Conservation (phyloP, 805 yeast genomes). For the Candida alai region DNA sequence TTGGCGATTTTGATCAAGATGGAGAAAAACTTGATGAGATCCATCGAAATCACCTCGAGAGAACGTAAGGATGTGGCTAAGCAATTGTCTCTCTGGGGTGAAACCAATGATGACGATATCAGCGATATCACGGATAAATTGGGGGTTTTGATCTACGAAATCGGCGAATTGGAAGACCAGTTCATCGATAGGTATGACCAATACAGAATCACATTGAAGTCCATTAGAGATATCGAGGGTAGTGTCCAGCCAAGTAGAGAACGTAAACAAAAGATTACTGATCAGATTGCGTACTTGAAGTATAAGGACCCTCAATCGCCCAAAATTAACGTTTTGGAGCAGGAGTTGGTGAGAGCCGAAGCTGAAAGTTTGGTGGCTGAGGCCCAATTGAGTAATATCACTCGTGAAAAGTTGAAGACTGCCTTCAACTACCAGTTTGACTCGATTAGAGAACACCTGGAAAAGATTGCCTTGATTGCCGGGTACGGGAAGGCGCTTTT, state of each 20-base stretch:
- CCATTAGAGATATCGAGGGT: conserved; percentile 93
- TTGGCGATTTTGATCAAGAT: conserved; percentile 88
- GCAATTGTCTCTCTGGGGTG: conserved; percentile 97
- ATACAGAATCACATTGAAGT: conserved; percentile 92
- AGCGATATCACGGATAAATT: conserved; percentile 95
- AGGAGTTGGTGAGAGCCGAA: conserved; percentile 97
- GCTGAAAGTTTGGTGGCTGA: conserved; percentile 99
- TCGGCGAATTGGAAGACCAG: conserved; percentile 97
- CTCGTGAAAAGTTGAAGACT: conserved; percentile 96
- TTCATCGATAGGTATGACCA: conserved; percentile 98
- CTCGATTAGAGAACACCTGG: conserved; percentile 90
- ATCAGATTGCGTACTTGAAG: conserved; percentile 94
- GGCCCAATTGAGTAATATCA: conserved; percentile 96
- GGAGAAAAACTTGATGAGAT: conserved; percentile 94
- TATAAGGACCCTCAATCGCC: conserved; percentile 98
- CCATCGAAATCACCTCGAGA: conserved; percentile 86
- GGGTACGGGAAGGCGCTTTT: conserved; percentile 97
- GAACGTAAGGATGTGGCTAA: conserved; percentile 96
- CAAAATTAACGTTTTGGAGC: conserved; percentile 92
- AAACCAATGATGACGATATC: conserved; percentile 94
- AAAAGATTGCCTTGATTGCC: conserved; percentile 94
- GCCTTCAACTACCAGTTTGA: conserved; percentile 97
- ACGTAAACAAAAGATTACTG: conserved; percentile 95
- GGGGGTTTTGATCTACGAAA: conserved; percentile 92
- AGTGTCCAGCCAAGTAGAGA: conserved; percentile 98